Evolutionary conservation across 805 yeast species (phyloP).

Genomic region (Torulaspora indica): DNA sequence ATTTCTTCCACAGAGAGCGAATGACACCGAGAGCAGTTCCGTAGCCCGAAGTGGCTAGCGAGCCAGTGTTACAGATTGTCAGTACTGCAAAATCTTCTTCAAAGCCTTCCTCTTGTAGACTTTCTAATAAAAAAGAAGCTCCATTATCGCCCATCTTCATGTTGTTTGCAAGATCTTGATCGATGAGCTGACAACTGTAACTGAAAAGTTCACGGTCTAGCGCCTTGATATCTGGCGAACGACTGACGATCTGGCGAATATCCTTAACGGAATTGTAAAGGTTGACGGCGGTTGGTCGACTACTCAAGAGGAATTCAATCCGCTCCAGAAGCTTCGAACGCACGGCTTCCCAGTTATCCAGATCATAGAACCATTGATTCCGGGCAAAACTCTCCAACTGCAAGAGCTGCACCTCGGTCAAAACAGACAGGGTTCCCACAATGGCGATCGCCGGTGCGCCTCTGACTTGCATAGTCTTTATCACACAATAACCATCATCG

Average conservation of each 20-base stretch:
- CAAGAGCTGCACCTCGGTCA: conserved; percentile 55
- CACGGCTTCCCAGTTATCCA: conserved; percentile 32
- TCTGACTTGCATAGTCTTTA: conserved; percentile 86
- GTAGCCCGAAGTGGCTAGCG: conserved; percentile 94
- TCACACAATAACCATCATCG: conserved; percentile 77
- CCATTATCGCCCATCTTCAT: conserved; percentile 77
- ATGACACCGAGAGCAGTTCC: conserved; percentile 96
- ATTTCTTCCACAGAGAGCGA: conserved; percentile 57
- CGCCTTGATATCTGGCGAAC: conserved; percentile 26
- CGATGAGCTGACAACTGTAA: conserved; percentile 55
- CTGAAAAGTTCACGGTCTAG: conserved; percentile 35
- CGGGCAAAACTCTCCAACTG: conserved; percentile 24
- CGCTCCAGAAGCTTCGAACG: conserved; percentile 41
- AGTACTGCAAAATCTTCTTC: conserved; percentile 70
- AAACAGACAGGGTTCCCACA: conserved; percentile 80
- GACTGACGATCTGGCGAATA: conserved; percentile 33
- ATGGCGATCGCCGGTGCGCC: conserved; percentile 99
- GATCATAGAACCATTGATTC: conserved; percentile 34
- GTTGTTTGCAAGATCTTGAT: conserved; percentile 76
- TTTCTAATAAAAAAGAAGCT: conserved; percentile 53
- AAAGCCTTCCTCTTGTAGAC: conserved; percentile 45
- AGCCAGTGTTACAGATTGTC: conserved; percentile 95
- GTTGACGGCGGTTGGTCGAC: conserved; percentile 96
- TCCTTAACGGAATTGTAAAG: conserved; percentile 60
- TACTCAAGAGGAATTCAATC: conserved; percentile 61